Evolutionary conservation across 2,329 filamentous ascomycete genomes (phyloP).

Genomic region (Bipolaris sorokiniana): DNA sequence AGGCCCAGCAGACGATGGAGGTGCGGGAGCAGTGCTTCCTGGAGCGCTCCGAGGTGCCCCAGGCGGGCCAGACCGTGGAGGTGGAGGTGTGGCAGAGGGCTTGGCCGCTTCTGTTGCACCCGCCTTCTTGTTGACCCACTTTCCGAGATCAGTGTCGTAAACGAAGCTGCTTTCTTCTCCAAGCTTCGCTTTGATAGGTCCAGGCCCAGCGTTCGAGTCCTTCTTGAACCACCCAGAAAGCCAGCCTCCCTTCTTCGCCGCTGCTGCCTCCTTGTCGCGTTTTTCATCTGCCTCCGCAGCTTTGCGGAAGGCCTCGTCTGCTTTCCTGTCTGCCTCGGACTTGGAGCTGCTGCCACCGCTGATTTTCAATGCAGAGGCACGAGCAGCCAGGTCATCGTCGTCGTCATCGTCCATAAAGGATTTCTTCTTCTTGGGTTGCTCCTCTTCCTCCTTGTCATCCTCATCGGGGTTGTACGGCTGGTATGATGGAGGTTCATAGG

Average conservation of each 20-base stretch:
- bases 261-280: conserved; percentile 54
- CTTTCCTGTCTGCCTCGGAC: conserved; percentile 68
- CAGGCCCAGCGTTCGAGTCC: conserved; percentile 66
- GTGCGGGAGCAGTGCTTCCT: conserved; percentile 44
- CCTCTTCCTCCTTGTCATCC: conserved; percentile 54
- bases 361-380: conserved; percentile 58
- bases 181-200: conserved; percentile 89
- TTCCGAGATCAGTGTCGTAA: conserved; percentile 94
- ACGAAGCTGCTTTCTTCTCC: conserved; percentile 93
- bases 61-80: conserved; percentile 66
- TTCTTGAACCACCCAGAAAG: conserved; percentile 85
- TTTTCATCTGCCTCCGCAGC: conserved; percentile 76
- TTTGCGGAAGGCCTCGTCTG: conserved; percentile 83
- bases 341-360: conserved; percentile 26
- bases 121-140: conserved; percentile 97
- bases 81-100: conserved; percentile 71
- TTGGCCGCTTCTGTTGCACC: conserved; percentile 66
- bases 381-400: conserved; percentile 66
- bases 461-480: conserved; percentile 59
- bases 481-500: conserved; percentile 48
- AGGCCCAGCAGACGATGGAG: conserved; percentile 41
- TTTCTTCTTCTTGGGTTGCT: conserved; percentile 65
- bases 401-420: conserved; percentile 84
- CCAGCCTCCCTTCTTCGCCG: conserved; percentile 71
- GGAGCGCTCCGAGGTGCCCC: conserved; percentile 57